Conservation (phyloP, 805 yeast species). For the Wickerhamomyces silvicola region DNA sequence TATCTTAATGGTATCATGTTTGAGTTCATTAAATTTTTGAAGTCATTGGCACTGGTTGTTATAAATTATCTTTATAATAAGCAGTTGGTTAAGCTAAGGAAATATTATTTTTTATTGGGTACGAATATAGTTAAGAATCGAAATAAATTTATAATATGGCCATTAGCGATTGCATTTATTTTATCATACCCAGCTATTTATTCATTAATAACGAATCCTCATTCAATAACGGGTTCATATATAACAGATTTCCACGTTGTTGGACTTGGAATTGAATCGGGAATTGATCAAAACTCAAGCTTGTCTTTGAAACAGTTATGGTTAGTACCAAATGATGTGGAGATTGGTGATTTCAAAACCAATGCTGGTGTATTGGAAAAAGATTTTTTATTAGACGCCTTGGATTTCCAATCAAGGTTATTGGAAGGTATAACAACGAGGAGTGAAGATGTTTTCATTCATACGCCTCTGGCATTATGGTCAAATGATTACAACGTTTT, state of each 20-base stretch:
- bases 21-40: conserved; percentile 15
- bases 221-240: conserved; percentile 12
- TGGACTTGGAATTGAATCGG: conserved; percentile 1
- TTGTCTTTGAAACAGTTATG: conserved; percentile 20
- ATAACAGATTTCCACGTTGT: conserved; percentile 9
- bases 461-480: conserved; percentile 42
- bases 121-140: conserved; percentile 31
- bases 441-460: conserved; percentile 15
- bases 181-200: conserved; percentile 45
- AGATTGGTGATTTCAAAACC: conserved; percentile 1
- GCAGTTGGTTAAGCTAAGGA: conserved; percentile 11
- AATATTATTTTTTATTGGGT: conserved; percentile 19
- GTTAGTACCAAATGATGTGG: conserved; percentile 12
- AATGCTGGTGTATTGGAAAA: conserved; percentile 31
- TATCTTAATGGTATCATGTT: conserved; percentile 10
- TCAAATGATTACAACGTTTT: conserved; percentile 25
- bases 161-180: conserved; percentile 39
- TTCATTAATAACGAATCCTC: conserved; percentile 25
- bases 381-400: conserved; percentile 27
- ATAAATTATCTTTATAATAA: conserved; percentile 10
- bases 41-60: conserved; percentile 13
- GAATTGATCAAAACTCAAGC: conserved; percentile 5
- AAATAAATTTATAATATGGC: conserved; percentile 39
- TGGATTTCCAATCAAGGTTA: conserved; percentile 28
- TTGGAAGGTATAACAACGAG: conserved; percentile 17